phyloP scores from a whole-genome alignment of 2,329 filamentous ascomycete genomes.

The Hypoxylon sp. region DNA sequence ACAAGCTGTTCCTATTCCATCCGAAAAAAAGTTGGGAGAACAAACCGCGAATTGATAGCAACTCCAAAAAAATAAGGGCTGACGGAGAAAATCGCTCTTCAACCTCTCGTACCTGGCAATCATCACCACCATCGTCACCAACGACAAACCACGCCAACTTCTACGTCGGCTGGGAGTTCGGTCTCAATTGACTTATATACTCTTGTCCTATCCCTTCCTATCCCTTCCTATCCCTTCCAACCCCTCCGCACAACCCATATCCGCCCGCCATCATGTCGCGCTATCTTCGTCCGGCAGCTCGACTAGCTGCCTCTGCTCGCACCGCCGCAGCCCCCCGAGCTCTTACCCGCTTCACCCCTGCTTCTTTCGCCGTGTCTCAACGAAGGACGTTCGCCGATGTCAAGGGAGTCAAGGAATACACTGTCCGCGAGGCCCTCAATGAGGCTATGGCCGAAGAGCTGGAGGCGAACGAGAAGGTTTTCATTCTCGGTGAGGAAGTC shows the following conservation, averaged over 20 bases:
- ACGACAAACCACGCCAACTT: constrained; percentile 34
- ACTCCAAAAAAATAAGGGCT: constrained; percentile 47
- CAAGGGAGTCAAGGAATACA: constrained; percentile 84
- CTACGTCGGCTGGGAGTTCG: constrained; percentile 45
- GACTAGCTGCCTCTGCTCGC: constrained; percentile 63
- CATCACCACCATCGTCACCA: constrained; percentile 27
- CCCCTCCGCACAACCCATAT: constrained; percentile 35
- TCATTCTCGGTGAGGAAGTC: constrained; percentile 96
- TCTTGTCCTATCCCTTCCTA: constrained; percentile 6
- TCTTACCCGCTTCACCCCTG: constrained; percentile 55
- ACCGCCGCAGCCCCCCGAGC: constrained; percentile 57
- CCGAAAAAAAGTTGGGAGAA: constrained; percentile 50
- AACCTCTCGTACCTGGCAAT: constrained; percentile 23
- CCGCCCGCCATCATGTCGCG: constrained; percentile 61
- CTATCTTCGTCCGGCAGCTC: constrained; percentile 66
- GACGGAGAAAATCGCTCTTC: constrained; percentile 53
- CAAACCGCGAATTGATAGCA: constrained; percentile 38
- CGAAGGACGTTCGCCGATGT: constrained; percentile 70
- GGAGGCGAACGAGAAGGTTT: constrained; percentile 94
- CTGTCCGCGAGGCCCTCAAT: constrained; percentile 95
- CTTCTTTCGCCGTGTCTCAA: constrained; percentile 60
- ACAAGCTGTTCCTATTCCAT: constrained; percentile 49
- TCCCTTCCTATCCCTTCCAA: constrained; percentile 23
- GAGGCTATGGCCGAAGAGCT: constrained; percentile 98
- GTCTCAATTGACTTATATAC: constrained; percentile 26